Base-by-base conservation (phyloP, 2,329 filamentous ascomycete genomes). In the Trichophyton simii region DNA sequence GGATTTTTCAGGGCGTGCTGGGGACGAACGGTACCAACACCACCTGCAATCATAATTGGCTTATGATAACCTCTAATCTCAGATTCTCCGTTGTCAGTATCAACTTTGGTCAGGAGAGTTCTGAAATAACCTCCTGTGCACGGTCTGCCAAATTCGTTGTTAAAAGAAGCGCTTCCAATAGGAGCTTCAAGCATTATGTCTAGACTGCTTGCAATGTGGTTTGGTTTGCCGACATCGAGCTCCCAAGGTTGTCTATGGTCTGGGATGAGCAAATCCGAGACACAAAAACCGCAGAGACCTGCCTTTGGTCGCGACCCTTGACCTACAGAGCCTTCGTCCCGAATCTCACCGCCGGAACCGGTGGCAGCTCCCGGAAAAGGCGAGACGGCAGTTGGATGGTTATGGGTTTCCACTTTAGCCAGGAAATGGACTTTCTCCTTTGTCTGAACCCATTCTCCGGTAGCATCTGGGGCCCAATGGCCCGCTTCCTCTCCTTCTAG, bases 171-270 rank as follows among this genome's bases (percentile, higher is more conserved):
- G 68, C 89, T 94, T 41, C 94, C 94, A 67, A 99, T 94, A 0
- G 94, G 94, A 0, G 91, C 94, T 72, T 99, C 92, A 9, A 97
- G 80, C 92, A 99, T 97, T 68, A 99, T 97, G 71, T 97, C 91
- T 42, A 96, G 78, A 76, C 88, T 91, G 77, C 89, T 95, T 20
- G 94, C 91, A 70, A 96, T 94, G 75, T 99, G 94, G 52, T 84
- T 82, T 3, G 94, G 94, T 70, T 88, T 91, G 58, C 94, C 94
- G 61, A 96, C 83, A 69, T 96, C 88, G 36, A 89, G 77, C 73
- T 99, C 94, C 94, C 94, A 99, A 1, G 91, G 90, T 64, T 88
- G 84, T 64, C 80, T 80, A 69, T 89, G 83, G 38, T 85, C 90
- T 2, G 94, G 94, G 64, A 99, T 96, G 62, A 91, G 79, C 41